Evolutionary conservation across 2,329 filamentous ascomycete genomes (phyloP), one percentile per base, ranked within the genome.

Genomic region (Helminthosporium solani): DNA sequence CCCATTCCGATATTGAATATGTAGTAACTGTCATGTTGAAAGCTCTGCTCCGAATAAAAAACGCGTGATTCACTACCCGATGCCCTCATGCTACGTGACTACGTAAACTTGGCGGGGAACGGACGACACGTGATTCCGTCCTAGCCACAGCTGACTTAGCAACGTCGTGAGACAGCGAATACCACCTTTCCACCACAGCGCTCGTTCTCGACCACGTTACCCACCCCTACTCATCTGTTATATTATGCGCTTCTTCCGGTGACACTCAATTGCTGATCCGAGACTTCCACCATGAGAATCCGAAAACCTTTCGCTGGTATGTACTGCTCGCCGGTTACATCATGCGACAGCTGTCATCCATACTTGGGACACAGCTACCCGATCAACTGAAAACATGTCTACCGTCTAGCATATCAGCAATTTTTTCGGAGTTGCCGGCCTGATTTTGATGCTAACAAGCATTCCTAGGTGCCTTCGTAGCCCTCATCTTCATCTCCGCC

Each of bases 281-380:
- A 27, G 21, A 18, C 15, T 36, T 42, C 3, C 15, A 33, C 20
- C 20, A 53, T 47, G 87, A 87, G 88, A 72, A 89, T 96, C 75
- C 84, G 91, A 66, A 82, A 90, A 62, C 87, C 88, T 44, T 95
- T 96, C 68, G 90, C 90, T 75, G 88, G 91, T 94, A 76, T 64
- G 82, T 75, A 51, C 35, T 33, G 38, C 40, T 27, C 15, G 21
- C 31, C 51, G 7, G 20, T 28, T 7, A 18, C 23, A 25, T 11
- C 37, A 42, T 39, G 28, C 28, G 6, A 6, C 28, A 14, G 28
- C 28, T 12, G 28, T n/a, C 28, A 31, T n/a, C n/a, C n/a, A n/a
- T n/a, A n/a, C n/a, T n/a, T n/a, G n/a, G n/a, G n/a, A n/a, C n/a
- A n/a, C n/a, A n/a, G n/a, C n/a, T n/a, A n/a, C n/a, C n/a, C n/a